These are phyloP conservation scores for Coleophoma cylindrospora DNA, from an alignment of 2,329 filamentous ascomycete genomes.

Conservation along the genomic window DNA sequence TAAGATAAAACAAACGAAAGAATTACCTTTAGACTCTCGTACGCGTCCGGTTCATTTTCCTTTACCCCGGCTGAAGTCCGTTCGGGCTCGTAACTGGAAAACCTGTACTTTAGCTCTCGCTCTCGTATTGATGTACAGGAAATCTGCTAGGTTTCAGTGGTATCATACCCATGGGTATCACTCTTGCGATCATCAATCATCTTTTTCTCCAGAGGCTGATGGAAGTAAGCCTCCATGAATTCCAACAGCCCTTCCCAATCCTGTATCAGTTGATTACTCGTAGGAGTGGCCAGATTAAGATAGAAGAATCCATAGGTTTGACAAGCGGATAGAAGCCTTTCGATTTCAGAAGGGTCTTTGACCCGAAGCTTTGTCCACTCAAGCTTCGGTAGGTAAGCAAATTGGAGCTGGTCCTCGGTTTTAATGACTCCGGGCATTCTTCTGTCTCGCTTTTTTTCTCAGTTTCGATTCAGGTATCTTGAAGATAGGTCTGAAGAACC, in stretches of 20 bases:
- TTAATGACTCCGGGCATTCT: no score
- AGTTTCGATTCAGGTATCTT: no score
- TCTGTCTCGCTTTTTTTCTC: no score
- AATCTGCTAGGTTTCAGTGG: no score
- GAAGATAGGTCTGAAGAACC: no score
- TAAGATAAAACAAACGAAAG: no score
- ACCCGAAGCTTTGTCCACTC: not conserved
- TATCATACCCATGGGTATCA: not conserved
- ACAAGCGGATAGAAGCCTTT: not conserved
- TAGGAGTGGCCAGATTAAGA: not conserved
- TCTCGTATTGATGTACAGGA: no score
- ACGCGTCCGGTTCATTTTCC: not conserved
- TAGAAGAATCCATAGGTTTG: not conserved
- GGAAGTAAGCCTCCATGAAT: not conserved
- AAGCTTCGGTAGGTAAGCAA: no score
- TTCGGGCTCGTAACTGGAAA: not conserved
- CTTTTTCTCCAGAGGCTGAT: not conserved
- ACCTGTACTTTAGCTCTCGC: no score
- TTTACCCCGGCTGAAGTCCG: not conserved
- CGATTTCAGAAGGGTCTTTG: not conserved
- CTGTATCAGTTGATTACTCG: no score
- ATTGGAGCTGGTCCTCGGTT: no score
- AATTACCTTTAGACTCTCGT: not conserved
- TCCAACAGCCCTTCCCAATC: not conserved
- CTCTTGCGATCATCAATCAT: not conserved